Conservation (phyloP, 1,284 basidiomycete genomes). For the Cutaneotrichosporon cutaneum region DNA sequence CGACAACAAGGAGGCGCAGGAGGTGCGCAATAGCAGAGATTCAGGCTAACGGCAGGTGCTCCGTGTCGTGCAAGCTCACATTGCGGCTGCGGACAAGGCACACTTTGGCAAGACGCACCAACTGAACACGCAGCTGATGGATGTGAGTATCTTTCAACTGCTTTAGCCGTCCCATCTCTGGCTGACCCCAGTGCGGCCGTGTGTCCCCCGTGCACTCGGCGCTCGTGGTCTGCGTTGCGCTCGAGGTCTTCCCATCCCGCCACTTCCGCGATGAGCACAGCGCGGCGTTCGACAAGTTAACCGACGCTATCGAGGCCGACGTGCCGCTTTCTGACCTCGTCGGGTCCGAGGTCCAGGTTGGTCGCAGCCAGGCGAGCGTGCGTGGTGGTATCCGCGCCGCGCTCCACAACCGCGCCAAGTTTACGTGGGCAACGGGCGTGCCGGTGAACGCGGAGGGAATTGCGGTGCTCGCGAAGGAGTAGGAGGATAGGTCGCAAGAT, state of each 20-base stretch:
- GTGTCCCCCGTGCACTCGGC: background rate
- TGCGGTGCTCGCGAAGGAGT: background rate
- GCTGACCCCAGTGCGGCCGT: background rate
- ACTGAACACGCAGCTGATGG: background rate
- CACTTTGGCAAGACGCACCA: conserved; percentile 4
- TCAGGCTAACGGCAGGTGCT: background rate
- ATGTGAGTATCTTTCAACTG: background rate
- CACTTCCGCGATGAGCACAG: conserved; percentile 1
- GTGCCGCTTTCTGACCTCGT: background rate
- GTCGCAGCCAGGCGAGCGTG: background rate
- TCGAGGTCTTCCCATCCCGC: conserved; percentile 1
- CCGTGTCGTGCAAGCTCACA: background rate
- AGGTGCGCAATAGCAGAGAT: background rate
- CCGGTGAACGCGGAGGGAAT: background rate
- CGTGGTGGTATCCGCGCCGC: background rate
- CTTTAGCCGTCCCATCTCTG: background rate
- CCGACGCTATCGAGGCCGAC: background rate
- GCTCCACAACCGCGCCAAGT: background rate
- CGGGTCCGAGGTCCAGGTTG: background rate
- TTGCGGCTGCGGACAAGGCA: background rate
- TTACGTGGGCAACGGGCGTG: conserved; percentile 3
- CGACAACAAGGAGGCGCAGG: background rate
- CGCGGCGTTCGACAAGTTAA: background rate
- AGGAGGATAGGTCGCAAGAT: background rate
- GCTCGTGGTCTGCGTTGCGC: background rate